phyloP scores from a whole-genome alignment of 2,329 filamentous ascomycete species.

The Tetracladium maxilliforme region DNA sequence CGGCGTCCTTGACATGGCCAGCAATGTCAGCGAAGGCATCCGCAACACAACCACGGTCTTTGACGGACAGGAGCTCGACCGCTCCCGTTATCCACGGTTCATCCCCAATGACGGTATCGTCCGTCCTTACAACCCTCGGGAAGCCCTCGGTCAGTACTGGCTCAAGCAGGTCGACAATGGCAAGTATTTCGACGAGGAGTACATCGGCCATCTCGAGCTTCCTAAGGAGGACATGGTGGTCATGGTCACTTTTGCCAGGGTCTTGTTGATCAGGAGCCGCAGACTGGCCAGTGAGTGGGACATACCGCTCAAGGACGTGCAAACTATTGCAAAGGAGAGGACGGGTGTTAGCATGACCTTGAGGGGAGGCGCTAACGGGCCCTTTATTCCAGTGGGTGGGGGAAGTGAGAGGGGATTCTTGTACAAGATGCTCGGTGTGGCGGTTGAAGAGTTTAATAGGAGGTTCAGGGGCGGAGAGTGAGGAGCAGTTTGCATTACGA shows the following conservation, averaged over 20 bases:
- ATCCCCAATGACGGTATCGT: conserved; percentile 88
- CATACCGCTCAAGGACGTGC: conserved; percentile 84
- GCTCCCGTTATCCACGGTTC: conserved; percentile 84
- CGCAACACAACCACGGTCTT: conserved; percentile 98
- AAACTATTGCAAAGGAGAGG: conserved; percentile 92
- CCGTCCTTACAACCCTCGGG: conserved; percentile 83
- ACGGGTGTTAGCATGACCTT: conserved; percentile 83
- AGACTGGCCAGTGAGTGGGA: conserved; percentile 89
- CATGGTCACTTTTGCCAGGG: conserved; percentile 76
- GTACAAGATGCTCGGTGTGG: conserved; percentile 50
- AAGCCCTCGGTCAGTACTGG: conserved; percentile 96
- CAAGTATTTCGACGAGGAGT: conserved; percentile 93
- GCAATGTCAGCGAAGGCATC: conserved; percentile 92
- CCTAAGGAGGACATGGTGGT: conserved; percentile 78
- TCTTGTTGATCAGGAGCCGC: conserved; percentile 80
- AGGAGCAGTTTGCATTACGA: too few species aligned
- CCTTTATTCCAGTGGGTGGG: conserved; percentile 87
- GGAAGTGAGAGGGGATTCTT: conserved; percentile 55
- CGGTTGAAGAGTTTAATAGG: conserved; percentile 53
- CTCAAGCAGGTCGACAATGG: conserved; percentile 96
- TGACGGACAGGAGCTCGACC: conserved; percentile 85
- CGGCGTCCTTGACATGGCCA: conserved; percentile 90
- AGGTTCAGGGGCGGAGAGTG: conserved; percentile 21
- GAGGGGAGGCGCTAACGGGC: conserved; percentile 82
- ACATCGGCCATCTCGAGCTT: conserved; percentile 91